These are phyloP conservation scores for Crithidia expoeki DNA, from an alignment of 208 protist species.

Conservation along the genomic window DNA sequence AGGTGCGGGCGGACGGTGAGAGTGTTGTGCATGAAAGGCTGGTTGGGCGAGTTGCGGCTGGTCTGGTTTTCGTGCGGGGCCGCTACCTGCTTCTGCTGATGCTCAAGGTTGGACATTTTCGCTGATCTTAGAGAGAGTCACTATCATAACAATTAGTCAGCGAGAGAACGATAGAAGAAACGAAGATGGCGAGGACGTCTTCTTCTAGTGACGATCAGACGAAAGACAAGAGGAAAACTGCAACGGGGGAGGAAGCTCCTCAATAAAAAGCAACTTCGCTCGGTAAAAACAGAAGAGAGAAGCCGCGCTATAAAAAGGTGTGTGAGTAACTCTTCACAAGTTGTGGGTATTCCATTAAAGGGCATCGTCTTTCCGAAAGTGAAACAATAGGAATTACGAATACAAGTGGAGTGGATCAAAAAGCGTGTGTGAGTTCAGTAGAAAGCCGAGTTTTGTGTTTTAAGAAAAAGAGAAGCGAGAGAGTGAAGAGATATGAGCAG, in stretches of 20 bases:
- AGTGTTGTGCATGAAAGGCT: slow-evolving; percentile 8
- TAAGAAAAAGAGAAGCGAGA: not conserved
- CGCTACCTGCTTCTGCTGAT: not conserved
- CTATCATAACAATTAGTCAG: no score
- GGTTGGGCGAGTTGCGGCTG: slow-evolving; percentile 38
- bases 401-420: no score
- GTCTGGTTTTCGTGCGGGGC: slow-evolving; percentile 31
- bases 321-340: slow-evolving; percentile 15
- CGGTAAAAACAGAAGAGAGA: not conserved
- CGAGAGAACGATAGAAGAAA: not conserved
- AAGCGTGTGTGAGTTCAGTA: not conserved
- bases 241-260: no score
- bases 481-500: no score
- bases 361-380: slow-evolving; percentile 13
- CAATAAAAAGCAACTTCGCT: no score
- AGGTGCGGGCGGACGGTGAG: slow-evolving; percentile 33
- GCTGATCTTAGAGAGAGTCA: not conserved
- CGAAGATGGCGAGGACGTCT: not conserved
- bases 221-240: no score
- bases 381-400: slow-evolving; percentile 2
- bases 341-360: slow-evolving; percentile 3
- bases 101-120: not conserved
- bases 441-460: not conserved
- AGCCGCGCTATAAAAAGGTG: slow-evolving; percentile 9
- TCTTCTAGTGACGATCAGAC: no score